A percentile compares a stretch with the other conserved stretches of the same genome.
Conservation (phyloP, 2,329 filamentous ascomycete genomes). For the Fusarium sp. region DNA sequence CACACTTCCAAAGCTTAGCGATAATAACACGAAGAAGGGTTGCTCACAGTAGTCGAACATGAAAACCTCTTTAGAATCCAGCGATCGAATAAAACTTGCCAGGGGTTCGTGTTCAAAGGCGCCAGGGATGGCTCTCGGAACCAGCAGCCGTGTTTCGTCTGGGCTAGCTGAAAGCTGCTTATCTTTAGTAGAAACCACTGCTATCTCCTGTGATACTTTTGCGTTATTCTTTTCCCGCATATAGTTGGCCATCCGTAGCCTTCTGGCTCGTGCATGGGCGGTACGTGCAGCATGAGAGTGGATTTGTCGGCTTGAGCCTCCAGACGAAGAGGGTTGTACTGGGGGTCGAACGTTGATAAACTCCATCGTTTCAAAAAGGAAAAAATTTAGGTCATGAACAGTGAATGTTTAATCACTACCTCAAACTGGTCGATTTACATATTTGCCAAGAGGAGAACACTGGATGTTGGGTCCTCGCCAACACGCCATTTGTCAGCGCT, state of each 20-base stretch:
- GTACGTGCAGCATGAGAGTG: conserved; percentile 30
- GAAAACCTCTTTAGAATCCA: conserved; percentile 10
- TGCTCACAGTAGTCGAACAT: conserved; percentile 28
- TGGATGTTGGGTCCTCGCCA: neutral
- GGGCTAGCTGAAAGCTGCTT: neutral
- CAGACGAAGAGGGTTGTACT: neutral
- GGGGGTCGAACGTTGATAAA: conserved; percentile 20
- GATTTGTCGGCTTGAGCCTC: conserved; percentile 10
- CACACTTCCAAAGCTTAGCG: neutral
- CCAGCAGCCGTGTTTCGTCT: neutral
- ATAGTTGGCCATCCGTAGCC: neutral
- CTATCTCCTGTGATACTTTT: neutral
- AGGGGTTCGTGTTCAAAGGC: conserved; percentile 26
- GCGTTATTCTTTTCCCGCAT: neutral
- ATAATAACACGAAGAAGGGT: neutral
- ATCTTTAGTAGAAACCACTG: neutral
- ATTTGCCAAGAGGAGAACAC: neutral
- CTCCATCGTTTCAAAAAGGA: neutral
- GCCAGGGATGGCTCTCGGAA: neutral
- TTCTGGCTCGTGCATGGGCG: conserved; percentile 18
- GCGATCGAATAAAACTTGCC: conserved; percentile 21
- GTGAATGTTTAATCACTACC: neutral
- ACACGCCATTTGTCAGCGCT: conserved; percentile 21
- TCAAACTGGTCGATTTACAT: neutral
- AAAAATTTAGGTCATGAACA: neutral